Evolutionary conservation across 1,139 yeast species (phyloP).

Genomic region (Wickerhamomyces sp.): DNA sequence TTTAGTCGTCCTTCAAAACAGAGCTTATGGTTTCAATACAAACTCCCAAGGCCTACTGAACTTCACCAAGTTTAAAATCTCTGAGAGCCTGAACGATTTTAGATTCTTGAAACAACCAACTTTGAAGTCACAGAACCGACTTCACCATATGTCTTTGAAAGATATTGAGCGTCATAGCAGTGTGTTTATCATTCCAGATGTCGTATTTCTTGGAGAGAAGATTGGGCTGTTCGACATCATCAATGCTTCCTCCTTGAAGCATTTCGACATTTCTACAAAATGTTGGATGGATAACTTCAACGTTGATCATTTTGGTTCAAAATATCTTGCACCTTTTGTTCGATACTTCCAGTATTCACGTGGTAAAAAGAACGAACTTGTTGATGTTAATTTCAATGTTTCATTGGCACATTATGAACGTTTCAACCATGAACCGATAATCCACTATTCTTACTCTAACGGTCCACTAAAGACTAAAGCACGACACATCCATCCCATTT

Average conservation of each 20-base stretch:
- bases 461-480: too few relatives aligned
- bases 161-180: background rate
- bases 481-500: too few relatives aligned
- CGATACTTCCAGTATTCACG: background rate
- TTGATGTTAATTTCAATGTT: too few relatives aligned
- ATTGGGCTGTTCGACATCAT: conserved; percentile 1
- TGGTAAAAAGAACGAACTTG: background rate
- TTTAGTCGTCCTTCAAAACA: background rate
- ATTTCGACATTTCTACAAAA: background rate
- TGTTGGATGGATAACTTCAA: background rate
- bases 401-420: too few relatives aligned
- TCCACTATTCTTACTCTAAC: too few relatives aligned
- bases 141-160: background rate
- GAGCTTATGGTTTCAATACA: background rate
- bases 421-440: too few relatives aligned
- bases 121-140: too few relatives aligned
- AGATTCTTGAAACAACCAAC: background rate
- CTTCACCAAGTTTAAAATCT: background rate
- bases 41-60: background rate
- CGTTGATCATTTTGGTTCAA: background rate
- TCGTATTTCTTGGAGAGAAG: background rate
- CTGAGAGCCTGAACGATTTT: background rate
- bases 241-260: background rate
- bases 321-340: background rate
- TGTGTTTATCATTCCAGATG: background rate